Conservation (phyloP, 1,139 yeast species). For the Yamadazyma dushanensis region DNA sequence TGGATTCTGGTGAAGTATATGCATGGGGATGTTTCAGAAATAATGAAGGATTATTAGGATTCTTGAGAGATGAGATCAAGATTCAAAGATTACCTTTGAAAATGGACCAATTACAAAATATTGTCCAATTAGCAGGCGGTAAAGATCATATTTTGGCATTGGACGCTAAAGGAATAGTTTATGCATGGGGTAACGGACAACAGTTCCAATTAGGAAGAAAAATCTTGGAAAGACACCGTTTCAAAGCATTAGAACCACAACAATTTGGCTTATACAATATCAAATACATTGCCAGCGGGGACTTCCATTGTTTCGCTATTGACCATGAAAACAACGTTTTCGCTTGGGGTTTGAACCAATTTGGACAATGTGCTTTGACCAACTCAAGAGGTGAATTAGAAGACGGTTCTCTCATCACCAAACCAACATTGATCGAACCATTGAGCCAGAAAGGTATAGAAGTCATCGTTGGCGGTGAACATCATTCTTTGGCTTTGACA, state of each 20-base stretch:
- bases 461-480: conserved; percentile 89
- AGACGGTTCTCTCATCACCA: conserved; percentile 79
- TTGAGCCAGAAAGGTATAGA: conserved; percentile 58
- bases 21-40: conserved; percentile 98
- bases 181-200: conserved; percentile 97
- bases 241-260: conserved; percentile 70
- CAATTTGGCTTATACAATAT: conserved; percentile 77
- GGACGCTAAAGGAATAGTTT: conserved; percentile 82
- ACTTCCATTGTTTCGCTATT: conserved; percentile 93
- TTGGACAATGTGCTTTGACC: conserved; percentile 91
- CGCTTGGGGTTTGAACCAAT: conserved; percentile 96
- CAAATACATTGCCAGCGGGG: conserved; percentile 86
- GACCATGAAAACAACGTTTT: conserved; percentile 68
- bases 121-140: conserved; percentile 88
- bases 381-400: conserved; percentile 54
- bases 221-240: conserved; percentile 72
- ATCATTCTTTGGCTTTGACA: conserved; percentile 80
- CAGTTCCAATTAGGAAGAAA: conserved; percentile 89
- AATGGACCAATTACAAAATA: conserved; percentile 60
- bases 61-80: conserved; percentile 57
- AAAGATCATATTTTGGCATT: conserved; percentile 88
- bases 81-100: conserved; percentile 69
- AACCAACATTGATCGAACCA: conserved; percentile 69
- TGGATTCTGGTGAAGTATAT: conserved; percentile 82
- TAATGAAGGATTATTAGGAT: conserved; percentile 89